Base-by-base conservation (phyloP, 331 rosid genomes). In the Malus hybrid region DNA sequence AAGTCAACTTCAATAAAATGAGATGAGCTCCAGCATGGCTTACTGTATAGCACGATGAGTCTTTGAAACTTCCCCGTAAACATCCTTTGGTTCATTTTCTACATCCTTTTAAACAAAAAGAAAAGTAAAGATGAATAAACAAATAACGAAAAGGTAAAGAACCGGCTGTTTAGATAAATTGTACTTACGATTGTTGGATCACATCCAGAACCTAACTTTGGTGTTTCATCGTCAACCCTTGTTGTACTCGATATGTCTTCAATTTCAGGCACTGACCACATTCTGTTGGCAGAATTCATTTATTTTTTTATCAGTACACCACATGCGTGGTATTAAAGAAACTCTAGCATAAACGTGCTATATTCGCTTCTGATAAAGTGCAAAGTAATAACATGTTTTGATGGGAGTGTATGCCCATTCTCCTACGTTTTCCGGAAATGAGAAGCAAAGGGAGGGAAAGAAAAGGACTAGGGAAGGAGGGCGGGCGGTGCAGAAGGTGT, bases 221-320 rank as follows among this genome's bases (percentile, higher is more conserved):
- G 79, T 50, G 63, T 78, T 67, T 77, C 84, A 24, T 76, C 78
- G 5, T 85, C 83, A 54, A 65, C 64, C 33, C 75, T 50, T 64
- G 68, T 66, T 54, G 83, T 66, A 36, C 89, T 77, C 6, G 87
- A 76, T 61, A 76, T 48, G 70, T 36, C 76, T 73, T 85, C 54
- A 36, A 75, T 75, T 69, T 87, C 91, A 60, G 91, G 91, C 68
- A 83, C 81, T 19, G 65, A 69, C 84, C 89, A 83, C 85, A 81
- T 65, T 85, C 91, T 87, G 76, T 48, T 11, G 31, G 36, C 68
- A 73, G 57, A 74, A 61, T 36, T 14, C 19, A n/a, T 24, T 42
- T n/a, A 19, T 29, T 19, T 55, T 72, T 44, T 44, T 18, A 18
- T 65, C 18, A 67, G 77, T 65, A 24, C 34, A 18, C 3, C 48